Conservation (phyloP, 768 basidiomycete genomes). For the Collybia nuda region DNA sequence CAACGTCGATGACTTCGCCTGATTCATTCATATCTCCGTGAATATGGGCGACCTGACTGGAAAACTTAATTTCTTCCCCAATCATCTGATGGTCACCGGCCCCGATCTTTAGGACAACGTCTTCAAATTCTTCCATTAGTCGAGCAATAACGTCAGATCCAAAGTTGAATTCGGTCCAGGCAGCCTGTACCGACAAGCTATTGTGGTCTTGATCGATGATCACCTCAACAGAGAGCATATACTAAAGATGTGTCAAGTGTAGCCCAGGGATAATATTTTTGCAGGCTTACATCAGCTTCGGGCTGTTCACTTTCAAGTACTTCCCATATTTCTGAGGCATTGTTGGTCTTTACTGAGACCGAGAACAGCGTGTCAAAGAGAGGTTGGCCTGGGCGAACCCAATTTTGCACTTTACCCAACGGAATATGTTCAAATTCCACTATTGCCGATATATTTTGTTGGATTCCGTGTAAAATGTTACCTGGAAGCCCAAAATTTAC, state of each 20-base stretch:
- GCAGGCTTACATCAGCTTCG: conserved; percentile 27
- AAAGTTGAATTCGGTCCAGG: conserved; percentile 18
- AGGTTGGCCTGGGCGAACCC: conserved; percentile 28
- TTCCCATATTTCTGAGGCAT: conserved; percentile 20
- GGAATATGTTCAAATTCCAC: conserved; percentile 31
- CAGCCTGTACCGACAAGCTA: conserved; percentile 21
- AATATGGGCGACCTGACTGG: neutral
- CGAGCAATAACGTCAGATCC: conserved; percentile 6
- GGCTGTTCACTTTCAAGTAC: conserved; percentile 28
- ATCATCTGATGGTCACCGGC: neutral
- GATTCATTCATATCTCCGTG: neutral
- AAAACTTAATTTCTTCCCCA: too few relatives aligned
- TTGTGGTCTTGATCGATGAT: conserved; percentile 23
- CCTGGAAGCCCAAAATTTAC: conserved; percentile 19
- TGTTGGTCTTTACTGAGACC: conserved; percentile 21
- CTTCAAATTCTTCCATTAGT: conserved; percentile 23
- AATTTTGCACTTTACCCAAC: conserved; percentile 28
- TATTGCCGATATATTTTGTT: conserved; percentile 22
- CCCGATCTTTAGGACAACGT: conserved; percentile 12
- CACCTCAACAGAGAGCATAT: conserved; percentile 29
- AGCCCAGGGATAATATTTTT: neutral
- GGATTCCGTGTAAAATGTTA: conserved; percentile 19
- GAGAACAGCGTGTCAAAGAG: conserved; percentile 32
- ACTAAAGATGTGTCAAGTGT: conserved; percentile 17
- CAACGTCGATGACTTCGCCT: conserved; percentile 1